Percentiles rank a stretch among this genome's conserved stretches.
These are phyloP conservation scores for Pulveroboletus ravenelii DNA, from an alignment of 768 basidiomycete genomes.

Conservation along the genomic window DNA sequence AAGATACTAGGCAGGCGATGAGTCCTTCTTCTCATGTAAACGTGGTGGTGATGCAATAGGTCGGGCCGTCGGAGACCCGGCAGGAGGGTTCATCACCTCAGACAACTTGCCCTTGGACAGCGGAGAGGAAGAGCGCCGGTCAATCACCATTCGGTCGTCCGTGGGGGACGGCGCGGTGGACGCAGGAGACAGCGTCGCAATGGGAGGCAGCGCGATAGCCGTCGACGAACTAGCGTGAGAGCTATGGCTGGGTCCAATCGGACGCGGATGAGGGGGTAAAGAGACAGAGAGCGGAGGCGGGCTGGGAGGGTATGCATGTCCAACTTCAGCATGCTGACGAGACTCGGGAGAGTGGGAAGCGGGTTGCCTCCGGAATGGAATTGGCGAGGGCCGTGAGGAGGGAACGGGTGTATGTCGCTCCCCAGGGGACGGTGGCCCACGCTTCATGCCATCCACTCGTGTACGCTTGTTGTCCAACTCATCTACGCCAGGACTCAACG, in stretches of 20 bases:
- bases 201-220: slow-evolving; percentile 60
- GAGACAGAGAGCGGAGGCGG: slow-evolving; percentile 54
- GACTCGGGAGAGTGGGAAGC: slow-evolving; percentile 66
- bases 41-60: slow-evolving; percentile 52
- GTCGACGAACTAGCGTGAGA: slow-evolving; percentile 34
- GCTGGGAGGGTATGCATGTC: slow-evolving; percentile 38
- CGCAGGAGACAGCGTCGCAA: slow-evolving; percentile 61
- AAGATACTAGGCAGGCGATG: slow-evolving; percentile 24
- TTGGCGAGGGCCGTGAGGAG: slow-evolving; percentile 64
- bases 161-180: slow-evolving; percentile 53
- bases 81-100: slow-evolving; percentile 45
- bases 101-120: slow-evolving; percentile 50
- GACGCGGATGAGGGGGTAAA: slow-evolving; percentile 72
- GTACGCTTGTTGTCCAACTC: slow-evolving; percentile 62
- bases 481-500: slow-evolving; percentile 63
- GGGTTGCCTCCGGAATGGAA: slow-evolving; percentile 69
- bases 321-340: slow-evolving; percentile 38
- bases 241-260: slow-evolving; percentile 52
- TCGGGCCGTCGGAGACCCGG: slow-evolving; percentile 50
- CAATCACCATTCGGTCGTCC: slow-evolving; percentile 34
- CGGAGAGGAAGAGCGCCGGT: slow-evolving; percentile 44
- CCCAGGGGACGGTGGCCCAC: slow-evolving; percentile 48
- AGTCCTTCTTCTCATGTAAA: slow-evolving; percentile 31
- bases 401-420: slow-evolving; percentile 53
- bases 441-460: slow-evolving; percentile 50